These are phyloP conservation scores for Backusella circina DNA, from an alignment of 192 early-diverging fungal genomes.

Conservation along the genomic window DNA sequence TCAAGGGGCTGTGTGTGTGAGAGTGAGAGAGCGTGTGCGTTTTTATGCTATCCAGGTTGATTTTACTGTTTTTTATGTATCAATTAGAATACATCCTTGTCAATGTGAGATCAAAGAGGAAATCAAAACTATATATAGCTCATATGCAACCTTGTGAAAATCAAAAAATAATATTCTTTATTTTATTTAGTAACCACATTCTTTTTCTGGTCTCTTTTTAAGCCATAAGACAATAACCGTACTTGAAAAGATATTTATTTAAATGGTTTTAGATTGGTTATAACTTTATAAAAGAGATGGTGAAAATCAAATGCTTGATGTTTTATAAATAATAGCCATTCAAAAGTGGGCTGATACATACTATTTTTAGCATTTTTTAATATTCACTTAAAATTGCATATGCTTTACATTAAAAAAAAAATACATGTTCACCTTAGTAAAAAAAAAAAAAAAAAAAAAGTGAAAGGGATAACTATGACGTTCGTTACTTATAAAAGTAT, in stretches of 20 bases:
- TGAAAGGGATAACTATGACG: not conserved
- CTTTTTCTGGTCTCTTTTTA: not conserved
- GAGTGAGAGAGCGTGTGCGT: too few relatives aligned
- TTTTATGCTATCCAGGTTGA: not conserved
- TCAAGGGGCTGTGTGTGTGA: not conserved
- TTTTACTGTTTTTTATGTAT: not conserved
- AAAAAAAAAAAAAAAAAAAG: not conserved
- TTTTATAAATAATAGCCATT: not conserved
- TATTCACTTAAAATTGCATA: not conserved
- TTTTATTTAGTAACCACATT: too few relatives aligned
- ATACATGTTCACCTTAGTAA: not conserved
- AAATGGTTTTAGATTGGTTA: not conserved
- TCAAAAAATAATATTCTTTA: not conserved
- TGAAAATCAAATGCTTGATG: not conserved
- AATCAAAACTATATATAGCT: not conserved
- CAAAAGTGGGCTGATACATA: not conserved
- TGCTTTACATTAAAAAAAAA: not conserved
- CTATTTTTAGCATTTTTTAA: slow-evolving; percentile 3
- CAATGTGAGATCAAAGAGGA: not conserved
- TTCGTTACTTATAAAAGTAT: not conserved
- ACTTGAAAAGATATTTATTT: not conserved
- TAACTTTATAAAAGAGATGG: not conserved
- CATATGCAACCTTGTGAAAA: not conserved
- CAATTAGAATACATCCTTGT: not conserved
- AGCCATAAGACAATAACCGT: not conserved